Base-by-base conservation (phyloP, 768 basidiomycete species). In the Termitomyces sp. region DNA sequence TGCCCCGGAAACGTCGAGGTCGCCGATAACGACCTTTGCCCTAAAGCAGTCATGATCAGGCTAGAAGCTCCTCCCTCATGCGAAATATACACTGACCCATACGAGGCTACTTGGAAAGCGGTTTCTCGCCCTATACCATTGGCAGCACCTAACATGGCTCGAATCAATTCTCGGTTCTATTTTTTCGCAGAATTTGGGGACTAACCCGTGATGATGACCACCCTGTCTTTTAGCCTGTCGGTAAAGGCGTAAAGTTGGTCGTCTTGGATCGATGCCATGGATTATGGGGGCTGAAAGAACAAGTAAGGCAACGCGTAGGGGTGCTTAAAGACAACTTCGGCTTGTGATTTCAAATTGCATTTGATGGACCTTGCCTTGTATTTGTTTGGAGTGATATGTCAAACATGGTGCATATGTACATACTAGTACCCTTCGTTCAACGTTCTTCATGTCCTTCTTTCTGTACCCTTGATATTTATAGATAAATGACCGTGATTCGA, bases 111-210 rank as follows among this genome's bases (percentile, higher is more conserved):
- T n/a, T 69, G 72, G 8, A 78, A 61, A 4, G 83, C 83, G 3
- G 77, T 68, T 59, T 81, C 78, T 65, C 70, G 77, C 49, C 82
- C 83, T 56, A 85, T 82, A 2, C 82, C 82, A 65, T 77, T 78
- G 6, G 75, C 79, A 50, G 76, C 80, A 58, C 80, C 80, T 81
- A 53, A 6, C 5, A 6, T 47, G 20, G 51, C 54, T 14, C 46
- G 9, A 4, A 22, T 40, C 49, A 1, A 57, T 30, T 51, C 28
- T 36, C 46, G 28, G 20, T 24, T 36, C 26, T 13, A 8, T 22
- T 18, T 40, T 24, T 52, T 18, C 5, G 2, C 7, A 40, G 16
- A 18, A 18, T 13, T 5, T 9, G 16, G 6, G 53, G 33, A 51
- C 55, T 12, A 43, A 80, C 82, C 82, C 53, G 82, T 84, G 40